Conservation (phyloP, 2,329 filamentous ascomycete genomes). For the Fusarium sp. region DNA sequence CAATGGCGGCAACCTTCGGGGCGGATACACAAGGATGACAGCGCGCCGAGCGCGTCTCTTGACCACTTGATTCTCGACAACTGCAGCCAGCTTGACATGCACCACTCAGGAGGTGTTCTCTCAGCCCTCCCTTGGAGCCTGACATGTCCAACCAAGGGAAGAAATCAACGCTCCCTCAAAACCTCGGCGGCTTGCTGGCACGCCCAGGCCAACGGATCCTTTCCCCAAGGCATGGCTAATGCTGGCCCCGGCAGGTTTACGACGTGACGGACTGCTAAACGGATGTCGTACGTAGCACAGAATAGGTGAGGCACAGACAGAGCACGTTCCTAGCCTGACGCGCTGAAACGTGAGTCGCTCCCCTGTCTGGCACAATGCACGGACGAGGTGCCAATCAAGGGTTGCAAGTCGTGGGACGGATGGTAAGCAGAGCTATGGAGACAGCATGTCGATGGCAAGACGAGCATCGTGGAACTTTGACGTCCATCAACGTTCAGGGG, state of each 20-base stretch:
- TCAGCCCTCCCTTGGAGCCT: conserved; percentile 15
- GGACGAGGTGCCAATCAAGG: conserved; percentile 29
- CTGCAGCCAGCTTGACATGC: conserved; percentile 38
- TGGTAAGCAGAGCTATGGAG: conserved; percentile 19
- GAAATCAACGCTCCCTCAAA: not conserved
- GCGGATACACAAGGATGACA: conserved; percentile 28
- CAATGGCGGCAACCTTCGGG: conserved; percentile 34
- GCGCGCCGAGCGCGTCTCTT: conserved; percentile 43
- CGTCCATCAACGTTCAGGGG: conserved; percentile 24
- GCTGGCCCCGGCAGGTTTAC: conserved; percentile 30
- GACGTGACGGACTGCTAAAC: conserved; percentile 38
- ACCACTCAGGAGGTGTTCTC: conserved; percentile 33
- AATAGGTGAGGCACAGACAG: conserved; percentile 14
- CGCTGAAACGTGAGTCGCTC: conserved; percentile 49
- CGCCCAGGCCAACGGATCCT: conserved; percentile 35
- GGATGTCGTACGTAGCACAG: conserved; percentile 9
- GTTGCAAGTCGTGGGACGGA: conserved; percentile 18
- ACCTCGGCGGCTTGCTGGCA: conserved; percentile 28
- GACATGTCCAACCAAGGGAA: conserved; percentile 16
- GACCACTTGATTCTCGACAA: conserved; percentile 32
- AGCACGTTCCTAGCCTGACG: conserved; percentile 39
- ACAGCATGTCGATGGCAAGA: conserved; percentile 10
- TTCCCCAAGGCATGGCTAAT: conserved; percentile 34
- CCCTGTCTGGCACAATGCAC: conserved; percentile 42
- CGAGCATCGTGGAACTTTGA: conserved; percentile 36